Evolutionary conservation across 2,329 filamentous ascomycete genomes (phyloP).

Genomic region (Xylariaceae sp.): DNA sequence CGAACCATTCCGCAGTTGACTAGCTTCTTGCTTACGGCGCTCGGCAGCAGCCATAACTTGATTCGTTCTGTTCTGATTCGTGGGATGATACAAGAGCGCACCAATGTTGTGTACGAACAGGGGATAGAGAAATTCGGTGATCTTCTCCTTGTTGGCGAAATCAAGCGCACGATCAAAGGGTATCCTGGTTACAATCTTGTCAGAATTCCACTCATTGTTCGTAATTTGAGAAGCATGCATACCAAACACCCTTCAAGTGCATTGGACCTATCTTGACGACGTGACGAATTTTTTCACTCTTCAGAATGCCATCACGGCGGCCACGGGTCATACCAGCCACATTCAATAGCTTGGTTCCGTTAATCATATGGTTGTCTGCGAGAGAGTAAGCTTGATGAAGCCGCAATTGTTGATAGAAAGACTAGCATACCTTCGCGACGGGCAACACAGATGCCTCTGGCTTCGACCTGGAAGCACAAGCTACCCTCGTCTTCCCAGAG

Average conservation of each 20-base stretch:
- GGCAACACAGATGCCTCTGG: constrained; percentile 91
- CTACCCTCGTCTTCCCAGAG: constrained; percentile 98
- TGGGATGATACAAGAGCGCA: constrained; percentile 85
- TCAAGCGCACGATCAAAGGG: constrained; percentile 96
- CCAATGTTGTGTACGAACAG: constrained; percentile 97
- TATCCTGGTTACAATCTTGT: constrained; percentile 59
- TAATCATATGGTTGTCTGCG: constrained; percentile 93
- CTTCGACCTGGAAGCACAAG: constrained; percentile 95
- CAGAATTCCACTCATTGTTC: constrained; percentile 2
- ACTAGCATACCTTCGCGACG: constrained; percentile 69
- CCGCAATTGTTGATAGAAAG: background rate
- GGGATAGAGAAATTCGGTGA: constrained; percentile 90
- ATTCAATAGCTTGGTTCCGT: constrained; percentile 93
- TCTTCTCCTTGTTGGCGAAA: constrained; percentile 99
- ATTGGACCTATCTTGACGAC: constrained; percentile 99
- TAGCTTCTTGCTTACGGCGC: constrained; percentile 66
- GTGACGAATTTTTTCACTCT: constrained; percentile 94
- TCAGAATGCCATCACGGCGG: constrained; percentile 89
- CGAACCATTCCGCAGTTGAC: constrained; percentile 56
- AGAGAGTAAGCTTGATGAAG: constrained; percentile 18
- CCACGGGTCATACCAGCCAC: constrained; percentile 98
- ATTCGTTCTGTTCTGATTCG: constrained; percentile 76
- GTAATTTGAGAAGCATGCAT: background rate
- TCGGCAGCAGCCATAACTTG: constrained; percentile 83
- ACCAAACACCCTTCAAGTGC: constrained; percentile 98